Evolutionary conservation across 768 basidiomycete genomes (phyloP).

Genomic region (Tubosaeta brunneosetosa): DNA sequence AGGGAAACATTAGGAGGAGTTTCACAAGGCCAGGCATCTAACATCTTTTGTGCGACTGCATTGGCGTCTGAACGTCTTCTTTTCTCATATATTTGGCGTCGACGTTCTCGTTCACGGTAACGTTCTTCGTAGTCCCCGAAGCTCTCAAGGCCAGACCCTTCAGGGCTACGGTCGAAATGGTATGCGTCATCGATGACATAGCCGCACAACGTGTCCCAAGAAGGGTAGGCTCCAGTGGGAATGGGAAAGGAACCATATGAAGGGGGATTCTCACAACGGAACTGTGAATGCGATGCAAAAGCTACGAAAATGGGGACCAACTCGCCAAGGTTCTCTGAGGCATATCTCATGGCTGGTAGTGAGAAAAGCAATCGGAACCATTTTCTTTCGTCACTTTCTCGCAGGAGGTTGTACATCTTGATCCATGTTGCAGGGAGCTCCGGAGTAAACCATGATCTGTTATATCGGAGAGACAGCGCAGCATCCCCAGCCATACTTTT

Average conservation of each 20-base stretch:
- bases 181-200: neutral
- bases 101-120: no score
- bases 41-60: no score
- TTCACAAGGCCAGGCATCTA: neutral
- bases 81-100: no score
- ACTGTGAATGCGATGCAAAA: constrained; percentile 19
- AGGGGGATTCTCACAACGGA: constrained; percentile 11
- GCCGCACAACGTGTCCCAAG: neutral
- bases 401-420: constrained; percentile 23
- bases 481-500: constrained; percentile 18
- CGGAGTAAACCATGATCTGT: constrained; percentile 20
- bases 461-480: constrained; percentile 36
- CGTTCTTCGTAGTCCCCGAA: no score
- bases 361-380: constrained; percentile 24
- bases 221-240: neutral
- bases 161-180: no score
- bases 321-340: constrained; percentile 3
- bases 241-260: constrained; percentile 5
- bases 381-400: constrained; percentile 2
- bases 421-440: constrained; percentile 21
- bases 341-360: constrained; percentile 29
- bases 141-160: no score
- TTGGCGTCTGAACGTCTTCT: neutral
- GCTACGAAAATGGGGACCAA: constrained; percentile 30
- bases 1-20: neutral